Evolutionary conservation across 2,329 filamentous ascomycete genomes (phyloP), one percentile per base, ranked within the genome.

Genomic region (Aspergillus jensenii): DNA sequence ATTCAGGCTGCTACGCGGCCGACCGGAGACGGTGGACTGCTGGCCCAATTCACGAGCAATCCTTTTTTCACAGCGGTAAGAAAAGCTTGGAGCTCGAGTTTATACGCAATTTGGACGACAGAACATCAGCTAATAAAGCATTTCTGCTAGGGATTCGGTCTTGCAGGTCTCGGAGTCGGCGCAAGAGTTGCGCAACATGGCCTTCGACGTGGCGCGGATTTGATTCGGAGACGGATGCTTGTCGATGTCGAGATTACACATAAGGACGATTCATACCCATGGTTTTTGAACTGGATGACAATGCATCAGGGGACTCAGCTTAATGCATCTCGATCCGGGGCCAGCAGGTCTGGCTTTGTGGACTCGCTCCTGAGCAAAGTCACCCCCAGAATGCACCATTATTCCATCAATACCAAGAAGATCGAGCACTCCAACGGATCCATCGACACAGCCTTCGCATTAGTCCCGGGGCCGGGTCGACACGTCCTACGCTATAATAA

Each of bases 241-340:
- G 91, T 98, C 67, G 92, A 97, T 68, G 87, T 99, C 68, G 95
- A 99, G 76, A 96, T 99, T 75, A 93, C 90, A 74, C 90, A 91
- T 71, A 90, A 93, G 68, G 95, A 99, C 76, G 87, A 91, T 45
- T 93, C 93, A 2, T 99, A 98, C 73, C 87, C 87, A 41, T 98
- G 93, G 93, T 87, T 99, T 43, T 82, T 99, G 9, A 88, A 93
- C 63, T 99, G 95, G 93, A 90, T 99, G 73, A 93, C 92, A 6
- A 84, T 91, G 56, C 91, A 91, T 63, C 90, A 92, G 52, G 83
- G 87, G 55, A 69, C 79, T 68, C 65, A 90, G 81, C 60, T 89
- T 39, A 67, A 64, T 85, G 59, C 80, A 77, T 58, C 89, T 81
- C 52, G 79, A 77, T 37, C 80, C 68, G 58, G 73, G 50, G 67